Evolutionary conservation across 148 eudicot genomes (phyloP), one percentile per base, ranked within the genome.

Genomic region (Vaccinium corymbosum): DNA sequence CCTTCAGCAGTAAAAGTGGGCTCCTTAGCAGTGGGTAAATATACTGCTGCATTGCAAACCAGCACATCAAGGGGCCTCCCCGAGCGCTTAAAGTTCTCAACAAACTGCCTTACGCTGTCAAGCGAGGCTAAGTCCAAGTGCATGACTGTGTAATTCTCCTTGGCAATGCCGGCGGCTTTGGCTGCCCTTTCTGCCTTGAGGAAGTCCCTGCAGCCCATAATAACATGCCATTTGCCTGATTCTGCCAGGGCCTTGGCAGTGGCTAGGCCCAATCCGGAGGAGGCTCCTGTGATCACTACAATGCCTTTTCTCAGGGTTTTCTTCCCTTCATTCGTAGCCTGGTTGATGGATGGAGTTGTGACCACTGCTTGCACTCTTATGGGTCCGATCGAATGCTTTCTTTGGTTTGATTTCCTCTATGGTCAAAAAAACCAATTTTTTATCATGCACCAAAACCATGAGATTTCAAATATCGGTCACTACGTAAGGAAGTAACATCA

Each of bases 201-300:
- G 85, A 95, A 95, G 85, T 95, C 93, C 59, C 98, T 88, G 83
- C 98, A 95, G 2, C 94, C 98, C 98, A 95, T 94, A 27, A 94
- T 90, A 3, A 95, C 89, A 50, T 95, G 94, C 98, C 98, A 95
- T 87, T 95, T 92, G 29, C 95, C 98, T 0, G 98, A 89, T 82
- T 95, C 98, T 14, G 93, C 95, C n/a, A 95, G 85, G 15, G 98
- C 89, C 86, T 92, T 95, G 15, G 98, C 98, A 6, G 98, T 85
- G 64, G 98, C 95, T 3, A 94, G 94, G 35, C 98, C 98, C 32
- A 95, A 82, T 4, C 98, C 98, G 0, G 98, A 95, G 22, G 98
- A 95, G 80, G 98, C 98, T 14, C 98, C 98, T 0, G 98, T 95
- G 87, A 95, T 88, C 19, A 95, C 88, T n/a, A 91, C 98, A 73